These are phyloP conservation scores for Apophysomyces trapeziformis DNA, from an alignment of 371 early-diverging fungal genomes.

Conservation along the genomic window DNA sequence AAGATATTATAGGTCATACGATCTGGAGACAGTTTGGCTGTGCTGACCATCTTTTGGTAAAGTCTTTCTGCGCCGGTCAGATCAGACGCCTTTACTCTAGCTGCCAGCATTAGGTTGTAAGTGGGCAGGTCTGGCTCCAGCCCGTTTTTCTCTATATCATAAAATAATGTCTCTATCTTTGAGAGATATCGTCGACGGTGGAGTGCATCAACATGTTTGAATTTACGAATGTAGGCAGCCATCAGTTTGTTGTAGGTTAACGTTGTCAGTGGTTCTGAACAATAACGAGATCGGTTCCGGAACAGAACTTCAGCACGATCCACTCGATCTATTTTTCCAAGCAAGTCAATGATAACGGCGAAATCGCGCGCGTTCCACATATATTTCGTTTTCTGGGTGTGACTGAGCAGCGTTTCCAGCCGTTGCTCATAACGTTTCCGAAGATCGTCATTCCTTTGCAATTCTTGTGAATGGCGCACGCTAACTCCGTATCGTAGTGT, in stretches of 20 bases:
- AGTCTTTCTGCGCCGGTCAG: slow-evolving; percentile 7
- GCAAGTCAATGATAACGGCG: slow-evolving; percentile 30
- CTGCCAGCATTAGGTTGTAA: slow-evolving; percentile 37
- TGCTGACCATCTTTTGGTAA: not conserved
- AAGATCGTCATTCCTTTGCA: slow-evolving; percentile 20
- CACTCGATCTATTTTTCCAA: slow-evolving; percentile 30
- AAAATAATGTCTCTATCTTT: slow-evolving; percentile 27
- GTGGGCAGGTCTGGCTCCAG: slow-evolving; percentile 26
- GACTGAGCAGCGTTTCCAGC: slow-evolving; percentile 26
- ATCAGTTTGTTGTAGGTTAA: slow-evolving; percentile 35
- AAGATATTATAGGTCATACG: slow-evolving; percentile 33
- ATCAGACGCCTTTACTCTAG: slow-evolving; percentile 20
- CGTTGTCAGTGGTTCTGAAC: slow-evolving; percentile 17
- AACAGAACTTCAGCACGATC: slow-evolving; percentile 37
- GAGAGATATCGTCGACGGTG: slow-evolving; percentile 26
- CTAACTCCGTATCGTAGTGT: slow-evolving; percentile 25
- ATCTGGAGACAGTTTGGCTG: slow-evolving; percentile 25
- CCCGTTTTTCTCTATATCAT: slow-evolving; percentile 25
- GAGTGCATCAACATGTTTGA: slow-evolving; percentile 23
- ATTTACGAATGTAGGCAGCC: slow-evolving; percentile 34
- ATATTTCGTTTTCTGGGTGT: slow-evolving; percentile 15
- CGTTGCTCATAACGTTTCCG: slow-evolving; percentile 22
- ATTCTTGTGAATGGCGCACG: slow-evolving; percentile 12
- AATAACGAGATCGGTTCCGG: slow-evolving; percentile 27
- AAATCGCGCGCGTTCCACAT: slow-evolving; percentile 29